Conservation (phyloP, 176 grass and related monocot species). For the Eragrostis nindensis region DNA sequence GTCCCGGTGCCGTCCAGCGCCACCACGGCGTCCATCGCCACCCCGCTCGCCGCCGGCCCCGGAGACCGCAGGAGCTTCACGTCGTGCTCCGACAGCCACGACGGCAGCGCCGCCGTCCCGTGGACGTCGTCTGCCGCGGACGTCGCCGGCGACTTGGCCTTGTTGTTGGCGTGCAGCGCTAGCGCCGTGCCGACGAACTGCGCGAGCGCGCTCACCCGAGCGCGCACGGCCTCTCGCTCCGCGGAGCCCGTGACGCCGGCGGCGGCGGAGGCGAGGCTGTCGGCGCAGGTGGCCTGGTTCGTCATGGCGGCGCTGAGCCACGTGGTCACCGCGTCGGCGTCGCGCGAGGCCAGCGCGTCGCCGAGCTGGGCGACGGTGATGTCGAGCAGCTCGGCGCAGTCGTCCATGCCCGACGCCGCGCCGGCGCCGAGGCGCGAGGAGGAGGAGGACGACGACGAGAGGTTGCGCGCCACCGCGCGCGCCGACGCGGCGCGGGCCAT, state of each 20-base stretch:
- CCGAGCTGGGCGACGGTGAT: conserved; percentile 63
- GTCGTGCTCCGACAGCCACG: conserved; percentile 58
- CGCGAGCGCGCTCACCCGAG: conserved; percentile 42
- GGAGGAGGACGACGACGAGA: neutral
- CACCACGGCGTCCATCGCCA: conserved; percentile 72
- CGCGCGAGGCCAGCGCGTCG: conserved; percentile 39
- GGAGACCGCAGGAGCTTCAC: conserved; percentile 53
- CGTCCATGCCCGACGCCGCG: conserved; percentile 42
- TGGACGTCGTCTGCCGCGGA: neutral
- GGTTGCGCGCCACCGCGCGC: conserved; percentile 45
- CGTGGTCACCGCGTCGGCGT: conserved; percentile 50
- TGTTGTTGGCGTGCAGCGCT: conserved; percentile 57
- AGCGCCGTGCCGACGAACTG: conserved; percentile 76
- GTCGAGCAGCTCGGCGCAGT: conserved; percentile 85
- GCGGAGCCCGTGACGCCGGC: neutral
- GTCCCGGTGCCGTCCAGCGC: conserved; percentile 80
- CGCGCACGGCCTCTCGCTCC: conserved; percentile 37
- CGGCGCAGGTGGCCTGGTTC: conserved; percentile 78
- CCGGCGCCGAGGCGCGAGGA: conserved; percentile 23
- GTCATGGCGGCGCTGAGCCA: conserved; percentile 95
- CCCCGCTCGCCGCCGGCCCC: conserved; percentile 16
- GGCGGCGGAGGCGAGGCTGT: conserved; percentile 52
- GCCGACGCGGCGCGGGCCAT: conserved; percentile 52
- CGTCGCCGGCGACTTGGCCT: neutral
- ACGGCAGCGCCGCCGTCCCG: conserved; percentile 37